Percentiles rank a stretch among this genome's conserved stretches.
Conservation (phyloP, 2,329 filamentous ascomycete species). For the Apiospora sp. region DNA sequence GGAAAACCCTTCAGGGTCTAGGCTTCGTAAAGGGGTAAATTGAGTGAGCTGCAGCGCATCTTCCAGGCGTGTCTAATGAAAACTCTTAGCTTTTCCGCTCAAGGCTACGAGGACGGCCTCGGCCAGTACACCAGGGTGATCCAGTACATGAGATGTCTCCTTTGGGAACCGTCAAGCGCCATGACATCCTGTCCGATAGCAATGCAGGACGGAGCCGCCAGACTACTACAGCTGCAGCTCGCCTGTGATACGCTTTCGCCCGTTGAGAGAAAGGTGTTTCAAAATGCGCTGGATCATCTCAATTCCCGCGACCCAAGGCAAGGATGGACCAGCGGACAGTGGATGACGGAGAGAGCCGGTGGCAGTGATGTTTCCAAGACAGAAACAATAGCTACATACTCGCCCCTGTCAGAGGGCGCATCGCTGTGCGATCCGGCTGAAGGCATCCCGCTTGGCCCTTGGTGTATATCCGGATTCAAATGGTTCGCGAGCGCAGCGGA, state of each 20-base stretch:
- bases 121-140: constrained; percentile 62
- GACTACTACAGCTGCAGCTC: constrained; percentile 43
- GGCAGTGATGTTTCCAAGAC: constrained; percentile 65
- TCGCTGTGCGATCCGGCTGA: constrained; percentile 30
- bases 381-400: constrained; percentile 57
- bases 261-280: constrained; percentile 42
- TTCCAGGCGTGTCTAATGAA: constrained; percentile 19
- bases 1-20: constrained; percentile 67
- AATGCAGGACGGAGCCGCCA: constrained; percentile 60
- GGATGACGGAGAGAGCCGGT: constrained; percentile 68
- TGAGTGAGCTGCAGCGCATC: constrained; percentile 34
- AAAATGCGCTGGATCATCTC: constrained; percentile 52
- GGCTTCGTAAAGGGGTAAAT: constrained; percentile 61
- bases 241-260: constrained; percentile 31
- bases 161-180: constrained; percentile 37
- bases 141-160: constrained; percentile 59
- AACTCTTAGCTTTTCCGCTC: constrained; percentile 58
- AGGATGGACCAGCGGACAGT: constrained; percentile 68
- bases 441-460: constrained; percentile 41
- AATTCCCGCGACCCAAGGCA: constrained; percentile 49
- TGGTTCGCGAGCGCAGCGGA: constrained; percentile 72
- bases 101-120: constrained; percentile 64
- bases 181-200: constrained; percentile 55
- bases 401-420: constrained; percentile 28
- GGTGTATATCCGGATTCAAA: constrained; percentile 66